These are phyloP conservation scores for Mycena indigotica DNA, from an alignment of 768 basidiomycete genomes.

Conservation along the genomic window DNA sequence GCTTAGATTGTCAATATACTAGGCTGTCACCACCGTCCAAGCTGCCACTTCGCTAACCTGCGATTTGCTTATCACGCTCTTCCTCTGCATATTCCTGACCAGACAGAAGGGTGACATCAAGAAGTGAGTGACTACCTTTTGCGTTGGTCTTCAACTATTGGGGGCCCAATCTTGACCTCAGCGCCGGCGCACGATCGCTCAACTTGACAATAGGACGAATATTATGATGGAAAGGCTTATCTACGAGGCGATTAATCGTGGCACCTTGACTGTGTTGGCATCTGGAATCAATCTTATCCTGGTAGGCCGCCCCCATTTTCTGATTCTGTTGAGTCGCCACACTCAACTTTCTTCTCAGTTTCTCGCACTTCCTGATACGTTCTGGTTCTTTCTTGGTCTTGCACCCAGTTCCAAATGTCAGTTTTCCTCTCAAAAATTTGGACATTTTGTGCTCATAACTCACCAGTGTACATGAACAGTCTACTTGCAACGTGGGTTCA, in stretches of 20 bases:
- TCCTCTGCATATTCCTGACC: constrained; percentile 10
- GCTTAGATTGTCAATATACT: too few species aligned
- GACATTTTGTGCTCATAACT: not conserved
- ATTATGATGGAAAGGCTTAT: constrained; percentile 14
- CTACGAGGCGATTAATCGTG: constrained; percentile 15
- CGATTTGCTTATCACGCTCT: constrained; percentile 13
- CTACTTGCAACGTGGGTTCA: constrained; percentile 15
- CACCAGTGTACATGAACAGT: constrained; percentile 22
- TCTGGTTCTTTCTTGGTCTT: constrained; percentile 18
- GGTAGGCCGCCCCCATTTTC: not conserved
- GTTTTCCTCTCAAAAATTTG: not conserved
- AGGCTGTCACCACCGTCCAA: constrained; percentile 18
- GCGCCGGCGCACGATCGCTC: not conserved
- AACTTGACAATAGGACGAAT: constrained; percentile 8
- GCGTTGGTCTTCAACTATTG: not conserved
- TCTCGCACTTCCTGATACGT: constrained; percentile 14
- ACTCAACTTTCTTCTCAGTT: constrained; percentile 1
- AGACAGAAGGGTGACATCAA: constrained; percentile 13
- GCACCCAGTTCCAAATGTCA: constrained; percentile 14
- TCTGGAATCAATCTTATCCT: constrained; percentile 12
- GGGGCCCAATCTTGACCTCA: too few species aligned
- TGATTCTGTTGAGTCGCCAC: not conserved
- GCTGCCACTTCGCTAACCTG: constrained; percentile 9
- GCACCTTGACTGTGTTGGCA: constrained; percentile 12
- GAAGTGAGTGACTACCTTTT: constrained; percentile 2